These are phyloP conservation scores for Tetrapisispora phaffii DNA, from an alignment of 805 yeast genomes.

Conservation along the genomic window DNA sequence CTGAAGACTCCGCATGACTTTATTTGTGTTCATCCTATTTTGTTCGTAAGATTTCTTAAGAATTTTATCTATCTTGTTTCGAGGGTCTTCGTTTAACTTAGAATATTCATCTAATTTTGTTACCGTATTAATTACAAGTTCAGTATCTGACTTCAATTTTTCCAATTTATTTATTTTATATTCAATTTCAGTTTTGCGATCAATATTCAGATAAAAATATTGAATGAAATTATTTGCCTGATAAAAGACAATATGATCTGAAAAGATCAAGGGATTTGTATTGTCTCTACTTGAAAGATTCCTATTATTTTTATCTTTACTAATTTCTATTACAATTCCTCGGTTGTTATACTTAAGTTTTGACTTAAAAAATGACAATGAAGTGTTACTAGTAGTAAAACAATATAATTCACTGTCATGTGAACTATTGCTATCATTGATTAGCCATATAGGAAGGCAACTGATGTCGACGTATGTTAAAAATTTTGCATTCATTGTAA, in stretches of 20 bases:
- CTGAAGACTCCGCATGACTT: slow-evolving; percentile 13
- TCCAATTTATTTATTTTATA: background rate
- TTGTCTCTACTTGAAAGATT: background rate
- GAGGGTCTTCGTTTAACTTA: background rate
- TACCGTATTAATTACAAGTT: slow-evolving; percentile 1
- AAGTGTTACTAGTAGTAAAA: slow-evolving; percentile 20
- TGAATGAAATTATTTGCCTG: slow-evolving; percentile 2
- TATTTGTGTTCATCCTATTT: slow-evolving; percentile 8
- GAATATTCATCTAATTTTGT: background rate
- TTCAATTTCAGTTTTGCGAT: slow-evolving; percentile 7
- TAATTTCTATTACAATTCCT: slow-evolving; percentile 15
- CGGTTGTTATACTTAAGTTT: slow-evolving; percentile 17
- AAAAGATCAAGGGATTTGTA: background rate
- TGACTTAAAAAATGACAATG: slow-evolving; percentile 20
- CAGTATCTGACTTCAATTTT: background rate
- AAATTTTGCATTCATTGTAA: slow-evolving; percentile 11
- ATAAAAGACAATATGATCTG: slow-evolving; percentile 1
- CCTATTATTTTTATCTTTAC: slow-evolving; percentile 6
- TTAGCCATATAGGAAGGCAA: slow-evolving; percentile 23
- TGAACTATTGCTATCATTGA: background rate
- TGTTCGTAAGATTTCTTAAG: slow-evolving; percentile 15
- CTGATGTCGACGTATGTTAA: slow-evolving; percentile 16
- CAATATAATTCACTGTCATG: slow-evolving; percentile 6
- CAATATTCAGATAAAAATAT: slow-evolving; percentile 2
- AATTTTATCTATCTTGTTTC: slow-evolving; percentile 9